Evolutionary conservation across 805 yeast species (phyloP).

Genomic region (Ogataea zsoltii): DNA sequence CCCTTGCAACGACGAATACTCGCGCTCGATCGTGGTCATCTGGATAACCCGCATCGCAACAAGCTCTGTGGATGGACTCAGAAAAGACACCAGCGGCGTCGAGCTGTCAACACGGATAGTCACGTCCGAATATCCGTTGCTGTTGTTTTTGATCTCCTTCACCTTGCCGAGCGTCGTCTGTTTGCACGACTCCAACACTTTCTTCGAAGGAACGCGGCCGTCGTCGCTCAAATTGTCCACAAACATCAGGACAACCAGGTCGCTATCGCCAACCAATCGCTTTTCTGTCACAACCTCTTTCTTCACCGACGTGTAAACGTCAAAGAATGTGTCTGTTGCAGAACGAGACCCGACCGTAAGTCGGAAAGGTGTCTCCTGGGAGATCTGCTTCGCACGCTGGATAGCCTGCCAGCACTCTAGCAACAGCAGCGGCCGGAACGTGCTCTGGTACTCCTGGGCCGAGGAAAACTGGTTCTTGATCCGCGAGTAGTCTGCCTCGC

Average conservation of each 20-base stretch:
- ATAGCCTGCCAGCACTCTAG: constrained; percentile 95
- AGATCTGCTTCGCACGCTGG: constrained; percentile 66
- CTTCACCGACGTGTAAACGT: constrained; percentile 73
- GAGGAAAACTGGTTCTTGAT: constrained; percentile 58
- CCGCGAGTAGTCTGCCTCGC: constrained; percentile 35
- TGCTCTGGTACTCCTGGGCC: constrained; percentile 64
- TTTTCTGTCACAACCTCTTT: constrained; percentile 50
- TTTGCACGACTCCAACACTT: constrained; percentile 17
- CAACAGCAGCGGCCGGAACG: constrained; percentile 77
- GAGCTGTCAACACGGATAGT: constrained; percentile 67
- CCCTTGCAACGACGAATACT: constrained; percentile 80
- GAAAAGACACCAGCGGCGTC: constrained; percentile 48
- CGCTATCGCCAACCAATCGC: constrained; percentile 66
- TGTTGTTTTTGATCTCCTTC: constrained; percentile 65
- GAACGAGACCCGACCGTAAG: constrained; percentile 76
- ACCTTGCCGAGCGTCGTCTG: constrained; percentile 82
- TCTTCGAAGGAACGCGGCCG: constrained; percentile 22
- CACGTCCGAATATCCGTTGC: constrained; percentile 69
- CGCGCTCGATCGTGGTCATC: constrained; percentile 92
- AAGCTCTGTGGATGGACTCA: constrained; percentile 65
- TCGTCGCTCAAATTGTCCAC: constrained; percentile 41
- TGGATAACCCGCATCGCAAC: constrained; percentile 77
- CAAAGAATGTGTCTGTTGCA: constrained; percentile 83
- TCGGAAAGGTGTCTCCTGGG: constrained; percentile 60
- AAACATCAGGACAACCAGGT: constrained; percentile 65